Evolutionary conservation across 2,329 filamentous ascomycete species (phyloP).

Genomic region (Cercospora sp.): DNA sequence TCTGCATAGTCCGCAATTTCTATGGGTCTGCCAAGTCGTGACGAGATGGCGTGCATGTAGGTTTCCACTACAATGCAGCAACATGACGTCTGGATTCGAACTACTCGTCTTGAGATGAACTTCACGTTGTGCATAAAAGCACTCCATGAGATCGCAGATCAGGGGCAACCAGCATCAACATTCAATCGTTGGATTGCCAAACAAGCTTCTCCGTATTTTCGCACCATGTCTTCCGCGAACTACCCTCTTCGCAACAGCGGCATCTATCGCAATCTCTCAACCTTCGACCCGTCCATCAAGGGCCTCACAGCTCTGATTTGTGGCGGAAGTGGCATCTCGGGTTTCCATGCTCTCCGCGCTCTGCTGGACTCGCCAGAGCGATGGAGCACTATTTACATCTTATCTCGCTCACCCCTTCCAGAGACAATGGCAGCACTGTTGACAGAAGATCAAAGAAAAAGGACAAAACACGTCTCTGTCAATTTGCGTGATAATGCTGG

Average conservation of each 20-base stretch:
- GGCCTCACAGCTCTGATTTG: constrained; percentile 51
- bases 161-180: neutral
- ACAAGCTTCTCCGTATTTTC: neutral
- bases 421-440: constrained; percentile 18
- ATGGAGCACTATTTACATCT: constrained; percentile 52
- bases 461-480: constrained; percentile 21
- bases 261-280: constrained; percentile 52
- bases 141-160: neutral
- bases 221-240: constrained; percentile 9
- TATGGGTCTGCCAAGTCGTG: neutral
- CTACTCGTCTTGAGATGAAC: neutral
- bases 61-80: neutral
- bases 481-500: constrained; percentile 36
- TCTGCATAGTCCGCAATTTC: neutral
- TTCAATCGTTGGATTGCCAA: neutral
- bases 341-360: constrained; percentile 50
- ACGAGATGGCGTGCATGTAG: neutral
- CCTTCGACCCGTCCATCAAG: constrained; percentile 42
- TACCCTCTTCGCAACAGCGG: constrained; percentile 30
- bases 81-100: neutral
- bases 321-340: constrained; percentile 54
- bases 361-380: constrained; percentile 46
- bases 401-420: constrained; percentile 48
- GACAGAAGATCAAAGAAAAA: constrained; percentile 10
- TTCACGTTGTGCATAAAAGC: neutral